Percentiles rank a stretch among this genome's conserved stretches.
Conservation (phyloP, 352 stramenopile genomes). For the Globisporangium carolinianum region DNA sequence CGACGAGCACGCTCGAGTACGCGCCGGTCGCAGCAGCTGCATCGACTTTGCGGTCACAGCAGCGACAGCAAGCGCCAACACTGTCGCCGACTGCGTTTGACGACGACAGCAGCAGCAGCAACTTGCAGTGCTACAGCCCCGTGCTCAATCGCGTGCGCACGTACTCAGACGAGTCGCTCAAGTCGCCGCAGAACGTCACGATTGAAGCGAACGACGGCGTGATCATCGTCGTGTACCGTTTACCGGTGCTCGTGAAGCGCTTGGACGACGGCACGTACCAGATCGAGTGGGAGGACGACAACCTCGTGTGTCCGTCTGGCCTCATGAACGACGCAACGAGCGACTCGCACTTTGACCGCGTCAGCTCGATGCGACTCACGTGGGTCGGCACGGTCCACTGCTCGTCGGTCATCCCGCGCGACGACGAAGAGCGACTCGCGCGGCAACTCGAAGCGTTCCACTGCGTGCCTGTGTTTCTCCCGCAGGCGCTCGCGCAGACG, state of each 20-base stretch:
- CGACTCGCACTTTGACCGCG: slow-evolving; percentile 54
- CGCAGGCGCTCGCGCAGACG: slow-evolving; percentile 71
- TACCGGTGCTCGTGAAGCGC: slow-evolving; percentile 90
- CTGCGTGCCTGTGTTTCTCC: slow-evolving; percentile 96
- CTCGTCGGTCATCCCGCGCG: slow-evolving; percentile 63
- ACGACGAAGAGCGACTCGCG: slow-evolving; percentile 72
- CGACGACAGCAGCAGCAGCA: slow-evolving; percentile 3
- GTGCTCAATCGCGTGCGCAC: slow-evolving; percentile 33
- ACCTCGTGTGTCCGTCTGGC: slow-evolving; percentile 78
- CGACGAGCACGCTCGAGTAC: slow-evolving; percentile 1
- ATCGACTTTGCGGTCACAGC: too few species aligned
- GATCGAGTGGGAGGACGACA: slow-evolving; percentile 87
- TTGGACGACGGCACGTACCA: slow-evolving; percentile 60
- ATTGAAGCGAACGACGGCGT: slow-evolving; percentile 93
- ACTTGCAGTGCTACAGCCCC: slow-evolving; percentile 24
- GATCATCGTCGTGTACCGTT: slow-evolving; percentile 95
- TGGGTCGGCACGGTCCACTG: slow-evolving; percentile 83
- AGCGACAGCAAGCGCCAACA: not conserved
- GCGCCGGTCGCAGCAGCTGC: too few species aligned
- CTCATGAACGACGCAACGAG: slow-evolving; percentile 64
- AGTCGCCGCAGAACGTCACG: slow-evolving; percentile 69
- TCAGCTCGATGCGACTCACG: slow-evolving; percentile 77
- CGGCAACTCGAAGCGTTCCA: slow-evolving; percentile 88
- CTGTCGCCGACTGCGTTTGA: slow-evolving; percentile 5
- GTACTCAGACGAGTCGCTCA: slow-evolving; percentile 53